phyloP scores from a whole-genome alignment of 139 green algal species.

The Protoeuglena noctilucae region DNA sequence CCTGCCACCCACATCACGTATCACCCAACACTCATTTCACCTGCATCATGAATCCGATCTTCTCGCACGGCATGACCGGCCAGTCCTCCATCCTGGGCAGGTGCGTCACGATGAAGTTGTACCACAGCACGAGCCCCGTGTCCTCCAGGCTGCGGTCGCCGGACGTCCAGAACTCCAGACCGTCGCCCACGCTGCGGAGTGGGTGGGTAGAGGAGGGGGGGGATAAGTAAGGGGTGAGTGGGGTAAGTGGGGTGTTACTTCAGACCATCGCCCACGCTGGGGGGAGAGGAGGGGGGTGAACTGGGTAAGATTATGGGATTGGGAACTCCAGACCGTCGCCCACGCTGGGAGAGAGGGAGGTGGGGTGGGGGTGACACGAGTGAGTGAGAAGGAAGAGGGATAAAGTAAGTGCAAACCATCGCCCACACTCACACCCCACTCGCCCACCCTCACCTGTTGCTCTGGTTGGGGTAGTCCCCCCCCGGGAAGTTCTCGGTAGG shows the following conservation, averaged over 20 bases:
- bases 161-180: no score
- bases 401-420: neutral
- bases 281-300: conserved; percentile 7
- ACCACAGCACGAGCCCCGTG: conserved; percentile 65
- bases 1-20: no score
- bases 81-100: conserved; percentile 59
- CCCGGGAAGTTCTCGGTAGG: no score
- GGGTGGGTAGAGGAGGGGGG: no score
- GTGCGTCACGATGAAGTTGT: conserved; percentile 70
- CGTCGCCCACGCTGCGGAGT: no score
- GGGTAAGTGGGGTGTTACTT: no score
- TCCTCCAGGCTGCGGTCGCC: conserved; percentile 34
- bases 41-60: conserved; percentile 21
- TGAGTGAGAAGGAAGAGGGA: neutral
- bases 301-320: conserved; percentile 17
- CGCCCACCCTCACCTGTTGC: conserved; percentile 14
- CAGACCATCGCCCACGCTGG: conserved; percentile 12
- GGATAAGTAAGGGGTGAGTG: no score
- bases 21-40: no score
- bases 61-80: conserved; percentile 73
- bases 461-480: no score
- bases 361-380: no score
- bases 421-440: conserved; percentile 2
- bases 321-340: no score
- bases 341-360: no score